Base-by-base conservation (phyloP, 305 asterid genomes). In the Galium porrigens region DNA sequence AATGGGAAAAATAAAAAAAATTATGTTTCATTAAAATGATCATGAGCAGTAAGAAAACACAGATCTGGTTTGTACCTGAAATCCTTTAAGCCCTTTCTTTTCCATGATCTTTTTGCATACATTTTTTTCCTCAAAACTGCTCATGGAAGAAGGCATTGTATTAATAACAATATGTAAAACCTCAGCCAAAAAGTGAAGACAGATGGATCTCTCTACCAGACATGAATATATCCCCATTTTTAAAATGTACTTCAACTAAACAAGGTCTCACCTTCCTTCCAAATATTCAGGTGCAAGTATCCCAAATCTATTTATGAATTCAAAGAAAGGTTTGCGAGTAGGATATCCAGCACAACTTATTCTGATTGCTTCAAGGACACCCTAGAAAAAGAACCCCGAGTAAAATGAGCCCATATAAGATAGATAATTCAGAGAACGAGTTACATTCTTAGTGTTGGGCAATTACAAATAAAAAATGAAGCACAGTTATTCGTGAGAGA, bases 301-400 rank as follows among this genome's bases (percentile, higher is more conserved):
- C 66, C 97, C 96, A 77, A 94, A 89, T 85, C 99, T 86, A 80
- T 84, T 80, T 74, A 87, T 78, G 84, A 94, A 94, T 72, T 94
- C 99, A 71, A 82, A 87, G 81, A 87, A 94, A 78, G 89, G 87
- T 69, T 97, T 96, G 34, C 99, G 99, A 70, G 99, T 94, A 76
- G 99, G 99, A 76, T 80, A 94, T 68, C 99, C 99, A n/a, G 97
- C 97, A 79, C 97, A 89, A 70, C 97, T 94, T 68, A 94, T 94
- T 82, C 97, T 83, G 75, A 94, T 89, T 74, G 99, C 99, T 85
- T 94, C 96, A 76, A 94, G 74, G 71, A 94, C 99, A 86, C 99
- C 99, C 99, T 94, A 82, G 72, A 68, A 78, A 68, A 71, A 65
- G 63, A 71, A 56, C 68, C 75, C 62, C 69, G 33, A 73, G 73